Conservation (phyloP, 208 protist species). For the Trypanosoma lewisi region DNA sequence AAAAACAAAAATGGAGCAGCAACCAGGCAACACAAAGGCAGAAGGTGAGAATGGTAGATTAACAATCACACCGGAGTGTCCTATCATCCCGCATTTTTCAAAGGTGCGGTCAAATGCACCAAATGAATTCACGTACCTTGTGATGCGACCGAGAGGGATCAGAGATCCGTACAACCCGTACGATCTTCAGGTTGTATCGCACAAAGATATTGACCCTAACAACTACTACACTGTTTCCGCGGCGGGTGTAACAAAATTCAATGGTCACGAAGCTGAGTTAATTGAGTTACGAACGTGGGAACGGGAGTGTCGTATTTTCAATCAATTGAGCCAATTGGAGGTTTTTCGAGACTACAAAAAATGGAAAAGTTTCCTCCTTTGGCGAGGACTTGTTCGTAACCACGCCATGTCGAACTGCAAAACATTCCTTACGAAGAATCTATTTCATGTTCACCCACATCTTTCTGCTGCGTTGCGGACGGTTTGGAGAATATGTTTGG, state of each 20-base stretch:
- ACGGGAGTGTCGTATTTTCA: slow-evolving; percentile 89
- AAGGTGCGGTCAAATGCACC: slow-evolving; percentile 80
- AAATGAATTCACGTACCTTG: slow-evolving; percentile 90
- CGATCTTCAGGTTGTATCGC: slow-evolving; percentile 91
- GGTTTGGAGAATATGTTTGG: slow-evolving; percentile 82
- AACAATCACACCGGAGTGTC: not conserved
- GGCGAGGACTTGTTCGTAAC: slow-evolving; percentile 87
- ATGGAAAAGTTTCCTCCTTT: slow-evolving; percentile 93
- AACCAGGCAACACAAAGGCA: not conserved
- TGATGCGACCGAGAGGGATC: slow-evolving; percentile 79
- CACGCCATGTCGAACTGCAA: slow-evolving; percentile 78
- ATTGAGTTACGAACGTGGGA: slow-evolving; percentile 92
- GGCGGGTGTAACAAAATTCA: slow-evolving; percentile 94
- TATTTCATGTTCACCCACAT: slow-evolving; percentile 90
- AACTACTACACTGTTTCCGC: slow-evolving; percentile 94
- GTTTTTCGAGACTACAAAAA: slow-evolving; percentile 93
- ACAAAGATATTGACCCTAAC: slow-evolving; percentile 75
- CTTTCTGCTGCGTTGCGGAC: slow-evolving; percentile 76
- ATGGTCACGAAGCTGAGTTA: slow-evolving; percentile 88
- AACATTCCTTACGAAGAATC: slow-evolving; percentile 73
- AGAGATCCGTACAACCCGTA: slow-evolving; percentile 92
- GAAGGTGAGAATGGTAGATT: not conserved
- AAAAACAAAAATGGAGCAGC: not conserved
- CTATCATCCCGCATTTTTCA: slow-evolving; percentile 73
- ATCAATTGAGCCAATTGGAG: slow-evolving; percentile 83